These are phyloP conservation scores for Cordyceps cateniannulata DNA, from an alignment of 2,329 filamentous ascomycete genomes.

Conservation along the genomic window DNA sequence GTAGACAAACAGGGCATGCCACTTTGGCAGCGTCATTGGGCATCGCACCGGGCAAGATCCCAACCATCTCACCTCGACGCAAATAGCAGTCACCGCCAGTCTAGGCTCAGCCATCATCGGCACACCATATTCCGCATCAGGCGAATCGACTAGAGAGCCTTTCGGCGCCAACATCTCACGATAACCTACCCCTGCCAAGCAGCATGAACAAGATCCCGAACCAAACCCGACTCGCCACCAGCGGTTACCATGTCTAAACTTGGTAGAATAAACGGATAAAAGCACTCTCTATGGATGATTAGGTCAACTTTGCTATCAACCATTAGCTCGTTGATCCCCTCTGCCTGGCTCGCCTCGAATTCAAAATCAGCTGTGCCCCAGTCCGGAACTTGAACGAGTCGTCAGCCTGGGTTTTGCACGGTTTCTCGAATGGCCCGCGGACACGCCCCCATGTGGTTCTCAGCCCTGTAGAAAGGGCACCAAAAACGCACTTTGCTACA, in stretches of 20 bases:
- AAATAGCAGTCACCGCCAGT: neutral
- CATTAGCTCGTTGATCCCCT: neutral
- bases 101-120: neutral
- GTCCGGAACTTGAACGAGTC: constrained; percentile 1
- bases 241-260: neutral
- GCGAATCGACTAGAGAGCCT: neutral
- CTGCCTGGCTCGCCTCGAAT: neutral
- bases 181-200: neutral
- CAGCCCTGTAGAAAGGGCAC: constrained; percentile 9
- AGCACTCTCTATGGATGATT: neutral
- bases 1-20: neutral
- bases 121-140: neutral
- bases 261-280: neutral
- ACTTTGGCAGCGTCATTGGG: neutral
- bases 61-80: neutral
- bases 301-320: neutral
- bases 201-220: neutral
- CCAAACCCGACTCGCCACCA: neutral
- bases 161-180: neutral
- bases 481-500: neutral
- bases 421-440: neutral
- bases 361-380: neutral
- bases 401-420: neutral
- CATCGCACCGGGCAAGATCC: neutral
- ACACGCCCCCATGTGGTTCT: constrained; percentile 7